Evolutionary conservation across 352 stramenopile species (phyloP), one percentile per base, ranked within the genome.

Genomic region (Globisporangium yorkense): DNA sequence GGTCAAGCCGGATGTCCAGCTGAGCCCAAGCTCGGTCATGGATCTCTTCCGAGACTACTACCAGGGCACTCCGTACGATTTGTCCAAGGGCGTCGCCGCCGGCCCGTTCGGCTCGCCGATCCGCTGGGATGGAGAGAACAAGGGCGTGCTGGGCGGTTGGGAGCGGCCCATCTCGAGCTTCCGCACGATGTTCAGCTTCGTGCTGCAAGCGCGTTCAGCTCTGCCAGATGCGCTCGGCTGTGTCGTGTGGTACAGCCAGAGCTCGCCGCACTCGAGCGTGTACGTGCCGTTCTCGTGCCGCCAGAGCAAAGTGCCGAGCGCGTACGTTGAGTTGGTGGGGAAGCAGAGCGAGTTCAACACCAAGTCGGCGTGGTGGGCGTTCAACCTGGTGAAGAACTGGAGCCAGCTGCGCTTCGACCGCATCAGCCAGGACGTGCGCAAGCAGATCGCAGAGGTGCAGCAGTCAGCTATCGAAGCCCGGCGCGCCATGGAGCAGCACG

Each of bases 91-190:
- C 29, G 20, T 87, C 15, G 73, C 75, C 0, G 86, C 80, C 16
- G 91, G 91, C 13, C 88, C 89, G n/a, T 97, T 96, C 62, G 84
- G 87, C 16, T 80, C 75, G 29, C 88, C 88, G 13, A 76, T 97
- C 65, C 78, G 88, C 29, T 96, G 77, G 61, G 79, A 86, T 51
- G 72, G 78, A 27, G 63, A 65, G 51, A 67, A 59, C 51, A 71
- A 84, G 35, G 70, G 64, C 27, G 66, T 81, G 12, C 52, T 57
- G 7, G 84, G 84, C 12, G 76, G 72, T 37, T 92, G 86, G 74
- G 87, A 96, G 62, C 78, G 89, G n/a, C 66, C 85, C 0, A 97
- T 97, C 62, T 96, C 86, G n/a, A 75, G 97, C 31, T 94, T 89
- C 60, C 85, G 90, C 29, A 96, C 88, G 47, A 67, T 84, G 31